Base-by-base conservation (phyloP, 305 asterid genomes). In the Fraxinus nigra region DNA sequence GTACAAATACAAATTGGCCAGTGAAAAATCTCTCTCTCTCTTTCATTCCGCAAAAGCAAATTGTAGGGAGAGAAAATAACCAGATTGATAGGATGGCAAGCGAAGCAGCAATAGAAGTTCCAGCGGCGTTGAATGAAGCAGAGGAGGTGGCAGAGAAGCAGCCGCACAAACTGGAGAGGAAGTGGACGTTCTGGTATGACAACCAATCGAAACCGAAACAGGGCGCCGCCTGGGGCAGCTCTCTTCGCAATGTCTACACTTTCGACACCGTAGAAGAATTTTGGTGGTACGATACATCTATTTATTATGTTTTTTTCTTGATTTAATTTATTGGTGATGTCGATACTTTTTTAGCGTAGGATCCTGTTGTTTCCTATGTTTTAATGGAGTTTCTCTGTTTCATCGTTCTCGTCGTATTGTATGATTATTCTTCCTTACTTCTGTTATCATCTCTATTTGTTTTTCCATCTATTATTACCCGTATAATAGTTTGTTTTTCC, bases 161-260 rank as follows among this genome's bases (percentile, higher is more conserved):
- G 63, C 79, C 80, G 24, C 96, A 93, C 84, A 88, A 84, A 83
- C 91, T 95, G 84, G 94, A 92, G 87, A 89, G 94, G 81, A 86
- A 84, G 81, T 95, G 99, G 98, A 83, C 98, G 8, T 92, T 95
- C 84, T 95, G 99, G 99, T 91, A 83, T 85, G 99, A 92, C 84
- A 89, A 92, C 43, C 98, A 90, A 82, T 92, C 95, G 0, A 93
- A 89, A 83, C 92, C 94, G 3, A 93, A 92, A 72, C 97, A 85
- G 81, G 97, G 97, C 59, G 97, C 93, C 72, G 92, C 92, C 48
- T 95, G 98, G 99, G 99, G 95, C 38, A 54, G 75, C 80, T 78
- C 91, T 76, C 88, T 95, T 34, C 93, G 94, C 77, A 89, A 90
- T 83, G 93, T 79, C 34, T 94, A 92, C 79, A 92, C 98, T 46